phyloP scores from a whole-genome alignment of 2,329 filamentous ascomycete species.

The Fusarium phyllophilum region DNA sequence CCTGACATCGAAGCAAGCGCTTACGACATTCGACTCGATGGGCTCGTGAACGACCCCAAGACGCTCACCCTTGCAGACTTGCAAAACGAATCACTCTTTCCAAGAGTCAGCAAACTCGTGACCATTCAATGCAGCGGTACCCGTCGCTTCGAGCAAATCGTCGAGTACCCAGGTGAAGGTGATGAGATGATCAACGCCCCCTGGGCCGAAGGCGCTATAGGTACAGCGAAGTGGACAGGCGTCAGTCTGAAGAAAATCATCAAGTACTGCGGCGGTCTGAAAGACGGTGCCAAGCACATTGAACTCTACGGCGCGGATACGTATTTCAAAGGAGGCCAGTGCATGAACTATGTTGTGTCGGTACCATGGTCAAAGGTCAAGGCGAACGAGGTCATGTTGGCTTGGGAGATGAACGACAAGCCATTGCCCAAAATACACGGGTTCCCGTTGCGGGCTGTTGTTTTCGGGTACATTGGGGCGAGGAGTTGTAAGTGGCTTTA shows the following conservation, averaged over 20 bases:
- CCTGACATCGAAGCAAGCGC: conserved; percentile 69
- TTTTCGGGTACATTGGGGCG: conserved; percentile 74
- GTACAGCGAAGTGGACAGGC: conserved; percentile 70
- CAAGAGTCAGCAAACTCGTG: conserved; percentile 65
- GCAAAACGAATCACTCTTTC: conserved; percentile 68
- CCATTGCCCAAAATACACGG: conserved; percentile 73
- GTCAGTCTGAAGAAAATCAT: conserved; percentile 75
- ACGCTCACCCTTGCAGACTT: conserved; percentile 68
- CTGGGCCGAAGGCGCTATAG: conserved; percentile 75
- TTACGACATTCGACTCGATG: conserved; percentile 66
- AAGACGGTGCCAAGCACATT: conserved; percentile 65
- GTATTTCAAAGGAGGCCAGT: conserved; percentile 74
- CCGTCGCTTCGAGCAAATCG: conserved; percentile 74
- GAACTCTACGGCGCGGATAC: conserved; percentile 77
- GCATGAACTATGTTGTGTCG: conserved; percentile 74
- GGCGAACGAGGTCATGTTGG: conserved; percentile 71
- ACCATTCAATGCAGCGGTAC: conserved; percentile 76
- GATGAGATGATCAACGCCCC: conserved; percentile 66
- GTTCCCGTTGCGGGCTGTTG: conserved; percentile 69
- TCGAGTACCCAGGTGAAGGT: conserved; percentile 72
- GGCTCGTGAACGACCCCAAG: conserved; percentile 68
- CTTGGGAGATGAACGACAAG: conserved; percentile 78
- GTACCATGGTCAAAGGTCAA: conserved; percentile 76
- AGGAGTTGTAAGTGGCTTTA: conserved; percentile 71
- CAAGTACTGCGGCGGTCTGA: conserved; percentile 73